These are phyloP conservation scores for Saprolegnia diclina DNA, from an alignment of 352 stramenopile genomes.

Conservation along the genomic window DNA sequence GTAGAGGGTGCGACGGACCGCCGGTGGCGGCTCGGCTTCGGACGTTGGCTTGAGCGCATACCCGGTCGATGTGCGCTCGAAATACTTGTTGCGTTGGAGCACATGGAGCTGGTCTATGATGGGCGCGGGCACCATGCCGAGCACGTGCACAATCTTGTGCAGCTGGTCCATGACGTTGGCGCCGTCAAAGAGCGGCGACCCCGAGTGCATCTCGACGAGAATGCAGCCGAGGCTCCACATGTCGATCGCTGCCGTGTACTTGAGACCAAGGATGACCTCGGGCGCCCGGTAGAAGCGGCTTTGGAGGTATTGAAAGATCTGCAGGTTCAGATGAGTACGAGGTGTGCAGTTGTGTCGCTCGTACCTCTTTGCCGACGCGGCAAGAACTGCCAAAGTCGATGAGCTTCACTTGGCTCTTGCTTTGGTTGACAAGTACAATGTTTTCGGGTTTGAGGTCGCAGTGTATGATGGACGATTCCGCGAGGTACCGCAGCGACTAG, in stretches of 20 bases:
- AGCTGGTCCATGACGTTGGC: slow-evolving; percentile 96
- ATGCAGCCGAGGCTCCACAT: slow-evolving; percentile 89
- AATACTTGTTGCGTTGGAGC: slow-evolving; percentile 86
- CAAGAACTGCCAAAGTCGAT: slow-evolving; percentile 99
- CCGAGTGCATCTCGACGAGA: slow-evolving; percentile 97
- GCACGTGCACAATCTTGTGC: slow-evolving; percentile 91
- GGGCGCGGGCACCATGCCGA: slow-evolving; percentile 90
- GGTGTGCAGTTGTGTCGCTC: no score
- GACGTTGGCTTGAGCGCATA: slow-evolving; percentile 13
- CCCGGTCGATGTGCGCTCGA: slow-evolving; percentile 53
- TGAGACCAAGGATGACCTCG: slow-evolving; percentile 79
- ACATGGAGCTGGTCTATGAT: slow-evolving; percentile 87
- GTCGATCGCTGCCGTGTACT: slow-evolving; percentile 79
- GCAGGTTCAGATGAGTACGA: no score
- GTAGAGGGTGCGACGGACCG: neutral
- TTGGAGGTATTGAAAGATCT: slow-evolving; percentile 98
- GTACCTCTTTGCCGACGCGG: slow-evolving; percentile 84
- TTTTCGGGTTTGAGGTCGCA: slow-evolving; percentile 99
- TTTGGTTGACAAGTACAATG: slow-evolving; percentile 92
- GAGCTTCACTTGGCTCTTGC: slow-evolving; percentile 96
- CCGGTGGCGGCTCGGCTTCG: neutral
- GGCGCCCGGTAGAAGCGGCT: slow-evolving; percentile 95
- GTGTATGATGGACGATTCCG: slow-evolving; percentile 94
- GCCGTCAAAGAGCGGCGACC: slow-evolving; percentile 96
- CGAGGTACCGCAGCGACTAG: slow-evolving; percentile 83